Base-by-base conservation (phyloP, 805 yeast genomes). In the Lachancea lanzarotensis region DNA sequence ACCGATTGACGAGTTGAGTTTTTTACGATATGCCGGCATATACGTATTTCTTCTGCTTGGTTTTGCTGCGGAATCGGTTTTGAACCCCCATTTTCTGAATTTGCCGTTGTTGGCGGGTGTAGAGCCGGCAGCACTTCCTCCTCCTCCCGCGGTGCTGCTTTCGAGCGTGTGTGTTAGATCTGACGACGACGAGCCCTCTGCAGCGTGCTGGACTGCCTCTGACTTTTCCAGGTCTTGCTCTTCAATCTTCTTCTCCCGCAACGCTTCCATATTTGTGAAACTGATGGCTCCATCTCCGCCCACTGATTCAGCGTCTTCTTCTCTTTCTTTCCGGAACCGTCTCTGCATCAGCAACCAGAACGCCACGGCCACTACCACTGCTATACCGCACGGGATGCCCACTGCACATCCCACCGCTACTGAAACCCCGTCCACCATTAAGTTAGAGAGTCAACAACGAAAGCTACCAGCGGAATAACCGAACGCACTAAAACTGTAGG, bases 371-470 rank as follows among this genome's bases (percentile, higher is more conserved):
- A 72, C 60, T 0, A 66, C 15, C 1, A 70, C 11, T 1, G 72
- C 70, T 9, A 73, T 49, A 3, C 65, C 68, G n/a, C 68, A 53
- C 0, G 81, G 81, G 19, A 76, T 64, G 29, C 79, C 80, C 3
- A 76, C 74, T 2, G 79, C 76, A 49, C 76, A 69, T 2, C 79
- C 79, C 2, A 75, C 79, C 1, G 78, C 75, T 8, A 69, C 48
- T 1, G 63, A 56, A 1, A 63, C 58, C n/a, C 45, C 42, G 37
- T 36, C 33, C 13, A 42, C 29, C 52, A 50, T 47, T 20, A 12
- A n/a, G n/a, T n/a, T n/a, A n/a, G n/a, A n/a, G n/a, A n/a, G n/a
- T n/a, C n/a, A n/a, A n/a, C n/a, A n/a, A n/a, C n/a, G n/a, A n/a
- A n/a, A n/a, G n/a, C n/a, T n/a, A n/a, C n/a, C n/a, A n/a, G n/a